A percentile compares a stretch with the other conserved stretches of the same genome.
phyloP scores from a whole-genome alignment of 2,329 filamentous ascomycete species.

The Ciborinia camelliae region DNA sequence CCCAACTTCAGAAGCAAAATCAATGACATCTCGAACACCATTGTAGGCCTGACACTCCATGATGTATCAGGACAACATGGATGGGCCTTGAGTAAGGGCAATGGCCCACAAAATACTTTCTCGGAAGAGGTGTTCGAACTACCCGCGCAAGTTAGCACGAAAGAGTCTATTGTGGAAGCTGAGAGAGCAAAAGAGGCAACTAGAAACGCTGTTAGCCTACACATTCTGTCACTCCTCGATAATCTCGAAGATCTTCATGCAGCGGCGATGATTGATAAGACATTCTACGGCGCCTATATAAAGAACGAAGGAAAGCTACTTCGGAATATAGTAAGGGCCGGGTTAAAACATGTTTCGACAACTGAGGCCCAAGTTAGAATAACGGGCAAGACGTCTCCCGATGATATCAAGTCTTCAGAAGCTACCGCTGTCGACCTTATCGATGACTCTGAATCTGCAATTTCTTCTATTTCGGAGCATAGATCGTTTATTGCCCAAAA shows the following conservation, averaged over 20 bases:
- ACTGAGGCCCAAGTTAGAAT: constrained; percentile 12
- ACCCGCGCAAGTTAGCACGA: constrained; percentile 15
- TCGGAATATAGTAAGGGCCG: constrained; percentile 32
- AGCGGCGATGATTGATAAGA: constrained; percentile 43
- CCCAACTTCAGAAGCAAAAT: constrained; percentile 47
- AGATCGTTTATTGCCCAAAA: background rate
- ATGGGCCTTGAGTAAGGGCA: constrained; percentile 47
- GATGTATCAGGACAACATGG: constrained; percentile 49
- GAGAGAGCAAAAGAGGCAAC: constrained; percentile 20
- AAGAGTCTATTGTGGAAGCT: constrained; percentile 20
- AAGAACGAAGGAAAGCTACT: constrained; percentile 43
- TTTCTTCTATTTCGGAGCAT: background rate
- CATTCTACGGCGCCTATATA: constrained; percentile 47
- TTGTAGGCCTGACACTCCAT: constrained; percentile 47
- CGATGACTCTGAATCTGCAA: constrained; percentile 24
- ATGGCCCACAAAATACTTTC: background rate
- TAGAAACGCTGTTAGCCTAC: constrained; percentile 38
- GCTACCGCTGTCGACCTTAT: constrained; percentile 8
- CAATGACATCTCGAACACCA: constrained; percentile 50
- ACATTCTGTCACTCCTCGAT: constrained; percentile 43
- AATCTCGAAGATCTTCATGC: constrained; percentile 44
- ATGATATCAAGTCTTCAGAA: background rate
- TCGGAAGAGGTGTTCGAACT: constrained; percentile 20
- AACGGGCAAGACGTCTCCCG: background rate
- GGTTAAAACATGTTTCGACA: constrained; percentile 22